phyloP scores from a whole-genome alignment of 2,329 filamentous ascomycete genomes.

The Pseudogymnoascus sp. region DNA sequence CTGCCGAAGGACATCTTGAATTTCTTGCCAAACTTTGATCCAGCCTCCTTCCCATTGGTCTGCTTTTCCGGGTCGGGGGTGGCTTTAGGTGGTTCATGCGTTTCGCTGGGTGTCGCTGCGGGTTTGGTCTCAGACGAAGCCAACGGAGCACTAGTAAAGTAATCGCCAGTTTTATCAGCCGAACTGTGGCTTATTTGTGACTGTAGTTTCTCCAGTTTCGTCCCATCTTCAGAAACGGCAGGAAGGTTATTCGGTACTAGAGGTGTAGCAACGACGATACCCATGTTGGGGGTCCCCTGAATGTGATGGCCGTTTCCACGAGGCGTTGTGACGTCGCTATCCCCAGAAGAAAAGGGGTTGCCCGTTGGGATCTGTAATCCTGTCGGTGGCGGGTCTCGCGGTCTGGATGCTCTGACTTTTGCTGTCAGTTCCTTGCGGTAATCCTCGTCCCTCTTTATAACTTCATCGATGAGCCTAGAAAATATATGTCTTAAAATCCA shows the following conservation, averaged over 20 bases:
- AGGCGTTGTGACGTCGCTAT: conserved; percentile 33
- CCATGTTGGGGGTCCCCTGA: conserved; percentile 65
- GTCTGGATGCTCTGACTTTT: conserved; percentile 39
- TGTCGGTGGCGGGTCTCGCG: conserved; percentile 33
- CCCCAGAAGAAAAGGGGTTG: conserved; percentile 31
- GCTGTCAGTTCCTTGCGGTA: conserved; percentile 64
- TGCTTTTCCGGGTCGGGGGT: conserved; percentile 48
- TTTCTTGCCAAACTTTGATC: conserved; percentile 70
- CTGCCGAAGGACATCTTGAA: conserved; percentile 70
- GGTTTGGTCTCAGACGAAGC: conserved; percentile 39
- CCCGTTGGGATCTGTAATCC: conserved; percentile 49
- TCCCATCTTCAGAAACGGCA: conserved; percentile 40
- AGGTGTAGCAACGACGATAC: conserved; percentile 71
- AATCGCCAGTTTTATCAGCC: conserved; percentile 57
- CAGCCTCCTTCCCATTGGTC: conserved; percentile 51
- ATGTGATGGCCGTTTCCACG: conserved; percentile 56
- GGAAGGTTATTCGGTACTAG: conserved; percentile 34
- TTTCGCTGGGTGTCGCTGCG: conserved; percentile 39
- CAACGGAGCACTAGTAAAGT: conserved; percentile 59
- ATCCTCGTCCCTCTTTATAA: conserved; percentile 71
- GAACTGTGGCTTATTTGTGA: conserved; percentile 54
- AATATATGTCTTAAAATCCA: conserved; percentile 95
- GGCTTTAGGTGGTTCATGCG: conserved; percentile 37
- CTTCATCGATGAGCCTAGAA: conserved; percentile 78
- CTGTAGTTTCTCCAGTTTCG: conserved; percentile 45